These are phyloP conservation scores for Pyracantha coccinea DNA, from an alignment of 331 rosid genomes.

Conservation along the genomic window DNA sequence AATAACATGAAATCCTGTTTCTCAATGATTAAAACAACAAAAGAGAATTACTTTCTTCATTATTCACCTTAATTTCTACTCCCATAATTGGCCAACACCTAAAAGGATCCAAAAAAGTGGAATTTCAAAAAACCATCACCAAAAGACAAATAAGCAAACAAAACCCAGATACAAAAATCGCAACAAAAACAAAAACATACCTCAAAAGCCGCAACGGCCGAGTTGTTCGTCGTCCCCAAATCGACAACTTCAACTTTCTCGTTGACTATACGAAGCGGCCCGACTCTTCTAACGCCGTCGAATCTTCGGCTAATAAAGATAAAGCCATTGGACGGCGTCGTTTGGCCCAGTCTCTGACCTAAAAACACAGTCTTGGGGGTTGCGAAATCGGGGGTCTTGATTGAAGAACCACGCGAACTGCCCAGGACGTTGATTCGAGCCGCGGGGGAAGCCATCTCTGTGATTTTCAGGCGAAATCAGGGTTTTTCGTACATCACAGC, in stretches of 20 bases:
- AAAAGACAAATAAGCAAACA: neutral
- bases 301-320: neutral
- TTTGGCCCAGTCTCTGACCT: slow-evolving; percentile 1
- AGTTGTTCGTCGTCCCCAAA: slow-evolving; percentile 18
- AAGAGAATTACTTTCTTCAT: neutral
- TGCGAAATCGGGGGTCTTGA: slow-evolving; percentile 1
- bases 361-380: slow-evolving; percentile 8
- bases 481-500: neutral
- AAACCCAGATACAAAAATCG: neutral
- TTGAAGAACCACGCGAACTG: neutral
- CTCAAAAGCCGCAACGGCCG: slow-evolving; percentile 14
- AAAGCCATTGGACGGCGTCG: neutral
- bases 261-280: neutral
- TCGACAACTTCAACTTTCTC: slow-evolving; percentile 17
- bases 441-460: slow-evolving; percentile 3
- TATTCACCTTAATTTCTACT: neutral
- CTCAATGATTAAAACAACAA: neutral
- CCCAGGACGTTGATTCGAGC: slow-evolving; percentile 24
- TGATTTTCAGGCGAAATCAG: neutral
- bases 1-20: neutral
- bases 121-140: neutral
- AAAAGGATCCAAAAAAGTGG: neutral
- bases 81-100: neutral
- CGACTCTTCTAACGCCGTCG: neutral
- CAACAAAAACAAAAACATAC: neutral